Evolutionary conservation across 495 filamentous ascomycete genomes (phyloP).

Genomic region (Aspergillus bridgeri): DNA sequence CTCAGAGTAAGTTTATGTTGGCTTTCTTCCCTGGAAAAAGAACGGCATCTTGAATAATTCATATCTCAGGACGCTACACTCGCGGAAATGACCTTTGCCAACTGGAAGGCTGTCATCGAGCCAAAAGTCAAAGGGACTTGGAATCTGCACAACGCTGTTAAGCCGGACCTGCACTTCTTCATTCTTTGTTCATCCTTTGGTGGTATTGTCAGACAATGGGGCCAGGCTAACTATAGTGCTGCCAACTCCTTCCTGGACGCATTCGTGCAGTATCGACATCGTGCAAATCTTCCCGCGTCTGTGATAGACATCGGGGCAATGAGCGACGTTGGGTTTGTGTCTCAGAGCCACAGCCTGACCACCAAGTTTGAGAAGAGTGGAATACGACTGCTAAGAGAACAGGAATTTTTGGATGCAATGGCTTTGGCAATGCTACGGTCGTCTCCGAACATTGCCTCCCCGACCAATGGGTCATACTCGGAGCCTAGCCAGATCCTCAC

Average conservation of each 20-base stretch:
- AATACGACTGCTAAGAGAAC: no score
- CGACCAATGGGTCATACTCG: no score
- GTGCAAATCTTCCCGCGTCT: no score
- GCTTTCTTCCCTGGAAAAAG: no score
- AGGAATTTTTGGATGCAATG: no score
- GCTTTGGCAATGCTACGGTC: no score
- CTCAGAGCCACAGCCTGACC: no score
- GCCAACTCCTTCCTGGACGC: constrained; percentile 40
- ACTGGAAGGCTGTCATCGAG: constrained; percentile 36
- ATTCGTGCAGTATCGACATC: constrained; percentile 34
- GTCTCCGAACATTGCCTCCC: no score
- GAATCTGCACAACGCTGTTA: constrained; percentile 48
- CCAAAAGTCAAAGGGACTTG: constrained; percentile 49
- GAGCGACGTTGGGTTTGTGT: constrained; percentile 6
- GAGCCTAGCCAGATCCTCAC: no score
- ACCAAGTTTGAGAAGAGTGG: no score
- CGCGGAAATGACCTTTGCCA: constrained; percentile 43
- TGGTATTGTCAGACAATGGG: constrained; percentile 39
- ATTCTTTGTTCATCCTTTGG: constrained; percentile 41
- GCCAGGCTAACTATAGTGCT: constrained; percentile 44
- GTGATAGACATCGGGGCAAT: neutral
- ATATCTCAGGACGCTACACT: constrained; percentile 32
- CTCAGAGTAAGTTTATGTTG: constrained; percentile 29
- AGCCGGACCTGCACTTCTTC: constrained; percentile 46
- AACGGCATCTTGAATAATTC: no score